phyloP scores from a whole-genome alignment of 805 yeast genomes.

The Grigorovia yakushimaensis region DNA sequence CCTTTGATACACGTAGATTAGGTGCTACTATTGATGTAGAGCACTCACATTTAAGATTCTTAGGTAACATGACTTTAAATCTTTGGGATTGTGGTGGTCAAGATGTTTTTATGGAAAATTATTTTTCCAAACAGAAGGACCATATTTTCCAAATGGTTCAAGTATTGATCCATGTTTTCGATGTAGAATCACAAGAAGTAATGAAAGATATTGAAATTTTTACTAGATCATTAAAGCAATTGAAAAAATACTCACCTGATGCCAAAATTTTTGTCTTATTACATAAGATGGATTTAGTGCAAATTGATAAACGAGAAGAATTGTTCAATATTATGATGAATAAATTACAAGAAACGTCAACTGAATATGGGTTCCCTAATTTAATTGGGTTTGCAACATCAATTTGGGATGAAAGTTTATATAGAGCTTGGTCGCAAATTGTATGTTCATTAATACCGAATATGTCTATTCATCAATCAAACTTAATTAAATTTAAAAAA shows the following conservation, averaged over 20 bases:
- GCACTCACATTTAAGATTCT: conserved; percentile 83
- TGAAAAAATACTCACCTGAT: conserved; percentile 76
- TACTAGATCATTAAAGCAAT: conserved; percentile 67
- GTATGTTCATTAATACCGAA: conserved; percentile 94
- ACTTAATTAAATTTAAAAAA: conserved; percentile 60
- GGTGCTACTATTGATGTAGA: conserved; percentile 99
- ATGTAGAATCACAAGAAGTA: conserved; percentile 86
- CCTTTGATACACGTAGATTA: conserved; percentile 86
- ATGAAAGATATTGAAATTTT: conserved; percentile 90
- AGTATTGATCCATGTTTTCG: conserved; percentile 91
- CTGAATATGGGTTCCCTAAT: conserved; percentile 52
- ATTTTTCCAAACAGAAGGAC: conserved; percentile 77
- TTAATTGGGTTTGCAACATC: conserved; percentile 87
- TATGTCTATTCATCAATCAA: conserved; percentile 68
- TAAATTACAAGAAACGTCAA: conserved; percentile 64
- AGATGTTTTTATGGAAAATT: conserved; percentile 92
- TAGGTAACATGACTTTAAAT: conserved; percentile 91
- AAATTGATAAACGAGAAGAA: conserved; percentile 74
- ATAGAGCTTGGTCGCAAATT: conserved; percentile 94
- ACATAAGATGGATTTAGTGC: conserved; percentile 95
- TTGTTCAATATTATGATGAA: conserved; percentile 78
- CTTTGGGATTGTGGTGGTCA: conserved; percentile 99
- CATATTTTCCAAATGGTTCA: conserved; percentile 94
- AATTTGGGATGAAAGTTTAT: conserved; percentile 93
- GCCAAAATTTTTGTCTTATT: conserved; percentile 86